These are phyloP conservation scores for Mycena venus DNA, from an alignment of 768 basidiomycete species.

Conservation along the genomic window DNA sequence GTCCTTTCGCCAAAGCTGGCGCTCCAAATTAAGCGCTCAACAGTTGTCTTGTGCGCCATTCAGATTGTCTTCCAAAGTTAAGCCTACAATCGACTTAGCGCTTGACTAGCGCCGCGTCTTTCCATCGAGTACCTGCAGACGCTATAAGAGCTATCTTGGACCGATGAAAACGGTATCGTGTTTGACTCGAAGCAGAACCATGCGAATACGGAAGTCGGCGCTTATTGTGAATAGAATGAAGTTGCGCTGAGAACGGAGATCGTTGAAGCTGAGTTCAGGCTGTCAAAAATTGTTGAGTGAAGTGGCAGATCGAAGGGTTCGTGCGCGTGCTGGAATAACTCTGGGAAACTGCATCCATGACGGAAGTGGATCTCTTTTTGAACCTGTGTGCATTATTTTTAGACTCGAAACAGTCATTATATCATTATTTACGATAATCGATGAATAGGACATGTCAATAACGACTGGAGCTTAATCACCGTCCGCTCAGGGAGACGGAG, in stretches of 20 bases:
- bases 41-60: not conserved
- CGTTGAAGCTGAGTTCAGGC: not conserved
- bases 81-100: not conserved
- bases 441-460: no score
- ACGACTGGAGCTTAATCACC: no score
- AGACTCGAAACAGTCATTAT: no score
- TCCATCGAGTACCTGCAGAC: slow-evolving; percentile 4
- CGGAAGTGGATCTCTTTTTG: no score
- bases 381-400: no score
- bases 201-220: not conserved
- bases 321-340: no score
- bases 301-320: no score
- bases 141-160: not conserved
- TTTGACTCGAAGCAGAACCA: not conserved
- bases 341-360: no score
- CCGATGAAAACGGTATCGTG: not conserved
- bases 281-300: not conserved
- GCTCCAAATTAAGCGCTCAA: slow-evolving; percentile 1
- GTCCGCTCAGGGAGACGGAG: no score
- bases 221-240: not conserved
- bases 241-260: not conserved
- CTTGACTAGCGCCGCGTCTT: not conserved
- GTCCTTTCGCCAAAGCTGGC: slow-evolving; percentile 2
- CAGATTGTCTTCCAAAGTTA: not conserved
- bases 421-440: no score